These are phyloP conservation scores for Saccharomyces hybrid DNA, from an alignment of 1,139 yeast genomes.

Conservation along the genomic window DNA sequence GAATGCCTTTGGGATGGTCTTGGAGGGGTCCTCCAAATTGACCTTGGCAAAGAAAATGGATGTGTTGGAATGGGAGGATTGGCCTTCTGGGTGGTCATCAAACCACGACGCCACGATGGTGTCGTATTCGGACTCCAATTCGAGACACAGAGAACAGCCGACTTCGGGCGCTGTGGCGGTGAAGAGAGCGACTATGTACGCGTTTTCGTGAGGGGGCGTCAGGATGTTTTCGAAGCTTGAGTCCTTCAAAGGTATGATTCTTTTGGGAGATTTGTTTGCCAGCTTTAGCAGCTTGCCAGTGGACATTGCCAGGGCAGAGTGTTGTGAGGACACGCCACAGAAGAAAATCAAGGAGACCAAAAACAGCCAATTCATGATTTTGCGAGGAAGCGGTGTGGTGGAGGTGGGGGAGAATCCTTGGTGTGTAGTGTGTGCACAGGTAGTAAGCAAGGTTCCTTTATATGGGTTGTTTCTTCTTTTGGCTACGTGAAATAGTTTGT, in stretches of 20 bases:
- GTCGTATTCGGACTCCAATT: constrained; percentile 60
- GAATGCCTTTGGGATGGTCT: constrained; percentile 44
- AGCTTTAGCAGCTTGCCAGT: constrained; percentile 22
- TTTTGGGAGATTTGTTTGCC: constrained; percentile 22
- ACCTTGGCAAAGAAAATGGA: constrained; percentile 64
- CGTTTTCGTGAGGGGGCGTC: constrained; percentile 53
- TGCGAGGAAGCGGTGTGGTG: background rate
- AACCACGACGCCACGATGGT: constrained; percentile 57
- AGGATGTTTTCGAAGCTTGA: constrained; percentile 52
- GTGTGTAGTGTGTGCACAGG: background rate
- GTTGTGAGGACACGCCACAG: background rate
- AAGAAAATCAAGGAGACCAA: constrained; percentile 3
- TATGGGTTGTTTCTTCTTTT: background rate
- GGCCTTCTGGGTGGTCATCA: constrained; percentile 40
- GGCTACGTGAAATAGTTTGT: background rate
- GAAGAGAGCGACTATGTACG: constrained; percentile 59
- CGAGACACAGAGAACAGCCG: constrained; percentile 70
- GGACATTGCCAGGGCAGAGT: constrained; percentile 15
- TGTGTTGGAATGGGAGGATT: constrained; percentile 30
- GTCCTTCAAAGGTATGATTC: constrained; percentile 50
- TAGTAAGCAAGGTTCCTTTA: background rate
- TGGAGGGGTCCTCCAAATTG: constrained; percentile 50
- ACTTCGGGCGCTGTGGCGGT: constrained; percentile 70
- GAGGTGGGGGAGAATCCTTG: too few species aligned
- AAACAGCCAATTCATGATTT: background rate